A percentile compares a stretch with the other conserved stretches of the same genome.
phyloP scores from a whole-genome alignment of 352 stramenopile species.

The Phytophthora ramorum region DNA sequence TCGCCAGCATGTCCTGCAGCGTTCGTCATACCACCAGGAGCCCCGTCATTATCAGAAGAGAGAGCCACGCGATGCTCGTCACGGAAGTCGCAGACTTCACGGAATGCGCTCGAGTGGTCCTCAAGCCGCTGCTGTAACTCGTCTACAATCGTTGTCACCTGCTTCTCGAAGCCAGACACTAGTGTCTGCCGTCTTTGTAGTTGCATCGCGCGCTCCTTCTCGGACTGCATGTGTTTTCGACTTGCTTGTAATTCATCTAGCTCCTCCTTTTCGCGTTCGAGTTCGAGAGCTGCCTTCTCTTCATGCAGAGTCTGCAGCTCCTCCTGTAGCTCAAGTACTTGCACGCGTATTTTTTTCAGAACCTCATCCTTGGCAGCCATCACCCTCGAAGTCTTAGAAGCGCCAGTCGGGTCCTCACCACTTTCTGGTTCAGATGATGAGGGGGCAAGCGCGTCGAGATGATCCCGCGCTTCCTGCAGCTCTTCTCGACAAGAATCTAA shows the following conservation, averaged over 20 bases:
- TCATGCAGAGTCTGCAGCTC: slow-evolving; percentile 35
- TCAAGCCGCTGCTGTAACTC: slow-evolving; percentile 64
- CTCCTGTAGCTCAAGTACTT: slow-evolving; percentile 37
- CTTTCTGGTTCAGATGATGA: slow-evolving; percentile 29
- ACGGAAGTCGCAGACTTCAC: slow-evolving; percentile 66
- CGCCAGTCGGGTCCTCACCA: slow-evolving; percentile 17
- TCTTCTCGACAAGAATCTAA: slow-evolving; percentile 31
- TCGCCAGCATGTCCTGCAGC: not conserved
- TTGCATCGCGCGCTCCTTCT: slow-evolving; percentile 46
- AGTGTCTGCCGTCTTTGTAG: slow-evolving; percentile 50
- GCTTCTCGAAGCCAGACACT: slow-evolving; percentile 49
- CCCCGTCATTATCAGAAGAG: not conserved
- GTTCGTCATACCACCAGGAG: not conserved
- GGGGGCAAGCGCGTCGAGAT: slow-evolving; percentile 19
- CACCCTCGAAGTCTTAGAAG: slow-evolving; percentile 12
- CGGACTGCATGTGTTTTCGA: slow-evolving; percentile 43
- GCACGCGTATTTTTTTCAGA: slow-evolving; percentile 37
- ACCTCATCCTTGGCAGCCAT: slow-evolving; percentile 34
- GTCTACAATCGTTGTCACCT: slow-evolving; percentile 43
- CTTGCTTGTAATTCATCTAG: slow-evolving; percentile 39
- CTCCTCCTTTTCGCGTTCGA: slow-evolving; percentile 40
- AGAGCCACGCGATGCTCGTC: slow-evolving; percentile 35
- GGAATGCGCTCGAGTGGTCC: slow-evolving; percentile 65
- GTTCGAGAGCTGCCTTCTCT: slow-evolving; percentile 38
- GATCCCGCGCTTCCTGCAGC: slow-evolving; percentile 21